phyloP scores from a whole-genome alignment of 129 eudicot species.

The Calendula officinalis region DNA sequence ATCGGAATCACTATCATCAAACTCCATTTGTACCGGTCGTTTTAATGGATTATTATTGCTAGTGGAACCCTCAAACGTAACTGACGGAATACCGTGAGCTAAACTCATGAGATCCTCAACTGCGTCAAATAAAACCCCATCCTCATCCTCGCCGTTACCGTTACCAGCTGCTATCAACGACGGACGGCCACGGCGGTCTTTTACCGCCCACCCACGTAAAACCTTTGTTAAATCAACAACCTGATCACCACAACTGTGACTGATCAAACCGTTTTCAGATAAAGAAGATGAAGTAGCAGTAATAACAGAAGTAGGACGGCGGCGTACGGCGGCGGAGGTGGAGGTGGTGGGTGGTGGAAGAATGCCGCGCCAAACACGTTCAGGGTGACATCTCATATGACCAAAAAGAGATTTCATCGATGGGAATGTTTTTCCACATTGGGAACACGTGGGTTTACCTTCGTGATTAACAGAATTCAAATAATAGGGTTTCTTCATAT shows the following conservation, averaged over 20 bases:
- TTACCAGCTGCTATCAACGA: background rate
- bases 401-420: constrained; percentile 62
- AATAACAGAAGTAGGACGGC: background rate
- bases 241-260: background rate
- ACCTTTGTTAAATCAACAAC: constrained; percentile 32
- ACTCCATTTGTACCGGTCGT: background rate
- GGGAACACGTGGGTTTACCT: constrained; percentile 36
- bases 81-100: constrained; percentile 21
- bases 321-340: constrained; percentile 1
- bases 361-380: constrained; percentile 63
- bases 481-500: constrained; percentile 12
- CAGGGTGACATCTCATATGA: constrained; percentile 80
- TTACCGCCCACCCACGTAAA: constrained; percentile 44
- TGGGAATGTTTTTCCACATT: constrained; percentile 42
- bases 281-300: constrained; percentile 4
- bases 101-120: constrained; percentile 41
- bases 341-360: constrained; percentile 28
- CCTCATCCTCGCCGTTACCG: constrained; percentile 30
- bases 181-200: constrained; percentile 37
- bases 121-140: constrained; percentile 26
- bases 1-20: constrained; percentile 14
- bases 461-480: constrained; percentile 14
- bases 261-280: background rate
- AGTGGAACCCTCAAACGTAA: constrained; percentile 24
- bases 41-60: constrained; percentile 14